Evolutionary conservation across 352 stramenopile species (phyloP).

Genomic region (Phytophthora pini): DNA sequence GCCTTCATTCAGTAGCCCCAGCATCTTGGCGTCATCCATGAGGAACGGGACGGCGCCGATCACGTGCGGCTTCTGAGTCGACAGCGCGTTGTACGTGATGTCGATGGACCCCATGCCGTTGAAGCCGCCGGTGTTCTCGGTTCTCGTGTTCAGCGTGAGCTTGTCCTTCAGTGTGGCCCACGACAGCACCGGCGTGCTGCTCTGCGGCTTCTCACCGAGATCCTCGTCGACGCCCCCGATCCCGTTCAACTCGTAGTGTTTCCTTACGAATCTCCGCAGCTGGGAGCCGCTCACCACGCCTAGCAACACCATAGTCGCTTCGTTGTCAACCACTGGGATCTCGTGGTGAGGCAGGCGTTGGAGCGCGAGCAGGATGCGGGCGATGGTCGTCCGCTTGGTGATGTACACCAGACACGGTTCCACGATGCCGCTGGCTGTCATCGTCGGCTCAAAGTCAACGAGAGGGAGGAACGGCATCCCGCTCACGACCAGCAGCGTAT

Average conservation of each 20-base stretch:
- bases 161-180: constrained; percentile 75
- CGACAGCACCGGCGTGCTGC: constrained; percentile 40
- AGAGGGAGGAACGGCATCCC: constrained; percentile 87
- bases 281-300: constrained; percentile 68
- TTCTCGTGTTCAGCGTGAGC: constrained; percentile 42
- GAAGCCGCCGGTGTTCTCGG: constrained; percentile 57
- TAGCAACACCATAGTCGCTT: constrained; percentile 70
- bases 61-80: constrained; percentile 30
- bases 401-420: constrained; percentile 77
- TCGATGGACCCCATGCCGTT: constrained; percentile 71
- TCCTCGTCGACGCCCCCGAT: constrained; percentile 71
- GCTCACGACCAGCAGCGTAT: constrained; percentile 78
- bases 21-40: constrained; percentile 86
- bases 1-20: constrained; percentile 72
- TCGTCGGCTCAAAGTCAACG: constrained; percentile 70
- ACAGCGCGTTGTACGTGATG: constrained; percentile 72
- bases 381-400: constrained; percentile 73
- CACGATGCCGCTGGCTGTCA: constrained; percentile 71
- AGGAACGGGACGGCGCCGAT: constrained; percentile 66
- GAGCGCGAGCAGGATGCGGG: constrained; percentile 74
- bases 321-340: constrained; percentile 76
- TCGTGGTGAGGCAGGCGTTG: constrained; percentile 75
- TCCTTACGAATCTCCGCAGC: constrained; percentile 66
- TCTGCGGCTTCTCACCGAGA: constrained; percentile 68
- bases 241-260: constrained; percentile 60